Evolutionary conservation across 768 basidiomycete species (phyloP).

Genomic region (Leccinum disarticulatum): DNA sequence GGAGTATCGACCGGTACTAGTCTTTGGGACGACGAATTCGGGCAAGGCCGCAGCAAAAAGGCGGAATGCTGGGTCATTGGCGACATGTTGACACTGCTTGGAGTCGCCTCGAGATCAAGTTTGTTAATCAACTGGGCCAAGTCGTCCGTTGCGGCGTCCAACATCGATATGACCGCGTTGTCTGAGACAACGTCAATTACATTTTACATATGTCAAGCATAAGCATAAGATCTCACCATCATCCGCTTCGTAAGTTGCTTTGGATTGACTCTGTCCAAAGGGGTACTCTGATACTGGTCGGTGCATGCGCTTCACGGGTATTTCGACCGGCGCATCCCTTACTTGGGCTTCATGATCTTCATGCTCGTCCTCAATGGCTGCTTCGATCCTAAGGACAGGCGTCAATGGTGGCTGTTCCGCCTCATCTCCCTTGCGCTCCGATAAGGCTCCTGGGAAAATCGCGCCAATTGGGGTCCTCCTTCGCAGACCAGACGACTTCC

Average conservation of each 20-base stretch:
- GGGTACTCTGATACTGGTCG: conserved; percentile 68
- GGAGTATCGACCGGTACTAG: conserved; percentile 37
- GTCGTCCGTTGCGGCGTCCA: conserved; percentile 81
- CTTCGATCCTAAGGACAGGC: conserved; percentile 46
- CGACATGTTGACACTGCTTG: conserved; percentile 50
- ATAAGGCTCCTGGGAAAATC: conserved; percentile 52
- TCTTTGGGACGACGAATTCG: conserved; percentile 36
- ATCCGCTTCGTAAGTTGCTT: conserved; percentile 48
- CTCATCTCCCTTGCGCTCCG: conserved; percentile 19
- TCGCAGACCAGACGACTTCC: conserved; percentile 49
- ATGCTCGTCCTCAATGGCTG: conserved; percentile 46
- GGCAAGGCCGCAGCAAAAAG: conserved; percentile 15
- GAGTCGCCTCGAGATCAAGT: conserved; percentile 82
- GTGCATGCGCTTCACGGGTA: conserved; percentile 43
- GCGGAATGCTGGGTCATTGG: conserved; percentile 36
- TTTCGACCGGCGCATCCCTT: conserved; percentile 17
- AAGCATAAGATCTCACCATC: conserved; percentile 34
- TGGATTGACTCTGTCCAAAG: conserved; percentile 48
- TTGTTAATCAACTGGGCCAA: conserved; percentile 74
- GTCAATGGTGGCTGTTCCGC: neutral
- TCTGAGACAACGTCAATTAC: conserved; percentile 16
- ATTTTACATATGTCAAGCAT: neutral
- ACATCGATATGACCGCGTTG: conserved; percentile 59
- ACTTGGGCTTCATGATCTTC: neutral
- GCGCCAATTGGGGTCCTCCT: conserved; percentile 54